Base-by-base conservation (phyloP, 129 eudicot genomes). In the Artemisia annua region DNA sequence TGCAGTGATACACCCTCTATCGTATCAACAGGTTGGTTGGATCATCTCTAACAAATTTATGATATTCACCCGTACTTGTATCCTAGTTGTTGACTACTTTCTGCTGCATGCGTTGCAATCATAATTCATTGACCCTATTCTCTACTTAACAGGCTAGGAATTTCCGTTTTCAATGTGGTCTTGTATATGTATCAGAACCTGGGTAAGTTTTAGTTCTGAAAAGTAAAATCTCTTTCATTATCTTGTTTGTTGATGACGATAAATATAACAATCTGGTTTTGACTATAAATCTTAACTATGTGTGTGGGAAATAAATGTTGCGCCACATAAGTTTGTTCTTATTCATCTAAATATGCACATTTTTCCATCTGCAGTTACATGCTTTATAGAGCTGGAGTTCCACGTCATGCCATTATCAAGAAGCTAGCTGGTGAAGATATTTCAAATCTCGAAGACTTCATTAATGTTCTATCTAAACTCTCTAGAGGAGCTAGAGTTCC, bases 151-250 rank as follows among this genome's bases (percentile, higher is more conserved):
- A 93, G 91, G 98, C 98, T 60, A 82, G 98, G 65, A 93, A 89
- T 84, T 94, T 94, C 66, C 93, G 97, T 32, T 94, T 94, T 77
- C 86, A 77, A 13, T 90, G 97, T 81, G 98, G 98, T 80, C 92
- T 90, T 83, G 98, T 94, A 51, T 94, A 94, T 75, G 93, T 94
- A 64, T 83, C 97, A 22, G 98, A 94, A 69, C 97, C 91, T 69
- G 97, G 98, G 98, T 94, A 88, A 71, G 83, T 61, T 68, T 58
- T 56, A 28, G 48, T 17, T 48, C 20, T 28, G 19, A 4, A 12
- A 46, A 50, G 14, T 58, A 35, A 24, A 3, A 55, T 46, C 24
- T 3, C 26, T 44, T 44, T 75, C 64, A 7, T 39, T 39, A 39
- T 44, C 66, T 49, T 11, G 55, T 66, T 52, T 53, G 18, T 76